Evolutionary conservation across 2,329 filamentous ascomycete species (phyloP).

Genomic region (Fusarium scirpi): DNA sequence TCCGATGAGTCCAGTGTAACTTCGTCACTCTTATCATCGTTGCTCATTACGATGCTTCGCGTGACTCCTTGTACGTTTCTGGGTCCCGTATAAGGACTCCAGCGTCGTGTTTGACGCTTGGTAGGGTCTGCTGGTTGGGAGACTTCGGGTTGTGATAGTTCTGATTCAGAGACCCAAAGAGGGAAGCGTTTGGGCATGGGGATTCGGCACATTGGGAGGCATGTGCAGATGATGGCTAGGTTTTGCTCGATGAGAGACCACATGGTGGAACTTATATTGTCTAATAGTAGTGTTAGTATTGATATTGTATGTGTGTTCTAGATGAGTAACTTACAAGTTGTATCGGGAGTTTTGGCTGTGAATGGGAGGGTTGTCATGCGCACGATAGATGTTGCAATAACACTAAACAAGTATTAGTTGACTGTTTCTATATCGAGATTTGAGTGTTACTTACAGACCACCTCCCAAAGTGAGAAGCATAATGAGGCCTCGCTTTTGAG

Average conservation of each 20-base stretch:
- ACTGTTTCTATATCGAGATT: background rate
- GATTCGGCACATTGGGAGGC: conserved; percentile 56
- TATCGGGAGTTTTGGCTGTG: conserved; percentile 55
- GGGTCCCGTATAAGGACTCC: conserved; percentile 52
- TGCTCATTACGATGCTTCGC: conserved; percentile 46
- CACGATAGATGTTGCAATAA: conserved; percentile 57
- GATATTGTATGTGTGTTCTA: background rate
- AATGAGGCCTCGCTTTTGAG: conserved; percentile 57
- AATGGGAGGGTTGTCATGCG: conserved; percentile 56
- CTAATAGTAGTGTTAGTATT: conserved; percentile 25
- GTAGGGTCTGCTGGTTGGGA: conserved; percentile 11
- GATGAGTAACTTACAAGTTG: conserved; percentile 48
- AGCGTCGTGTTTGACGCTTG: conserved; percentile 38
- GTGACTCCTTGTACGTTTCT: conserved; percentile 45
- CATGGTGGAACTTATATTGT: conserved; percentile 53
- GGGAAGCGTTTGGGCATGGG: conserved; percentile 55
- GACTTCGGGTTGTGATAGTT: conserved; percentile 8
- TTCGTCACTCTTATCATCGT: conserved; percentile 52
- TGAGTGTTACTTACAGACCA: conserved; percentile 53
- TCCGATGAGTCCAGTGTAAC: conserved; percentile 49
- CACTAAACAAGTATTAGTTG: conserved; percentile 36
- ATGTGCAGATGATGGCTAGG: conserved; percentile 56
- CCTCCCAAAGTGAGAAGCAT: conserved; percentile 59
- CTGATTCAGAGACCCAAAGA: conserved; percentile 46
- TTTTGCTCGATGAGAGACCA: conserved; percentile 57